Base-by-base conservation (phyloP, 768 basidiomycete species). In the Russula dissimulans region DNA sequence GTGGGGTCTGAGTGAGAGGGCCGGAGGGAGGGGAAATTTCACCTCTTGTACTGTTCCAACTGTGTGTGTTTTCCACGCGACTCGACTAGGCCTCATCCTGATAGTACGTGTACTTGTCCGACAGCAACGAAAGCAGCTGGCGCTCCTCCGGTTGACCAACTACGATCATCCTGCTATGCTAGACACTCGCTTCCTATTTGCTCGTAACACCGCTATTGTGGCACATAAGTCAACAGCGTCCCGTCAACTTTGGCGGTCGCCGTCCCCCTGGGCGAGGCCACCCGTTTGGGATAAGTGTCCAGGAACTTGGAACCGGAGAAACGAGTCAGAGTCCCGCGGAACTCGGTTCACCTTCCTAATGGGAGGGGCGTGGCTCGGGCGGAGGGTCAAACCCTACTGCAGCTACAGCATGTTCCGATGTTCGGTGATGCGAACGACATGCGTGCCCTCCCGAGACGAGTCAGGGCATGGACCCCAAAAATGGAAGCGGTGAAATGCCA, bases 71-170 rank as follows among this genome's bases (percentile, higher is more conserved):
- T 57, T 48, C 56, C 61, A 61, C 56, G 51, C 50, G 50, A 46
- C 34, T 36, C 22, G 34, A 36, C 46, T 39, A 54, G 51, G 51
- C 61, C 61, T 41, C 51, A 53, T 62, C 61, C 61, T 44, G 56
- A 62, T 62, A 62, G 61, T 62, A 62, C 61, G 61, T 62, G 61
- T 62, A 62, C 38, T 61, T 29, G 60, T 61, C n/a, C 49, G 11
- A 44, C 38, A 7, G 60, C 38, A 57, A 56, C 39, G 38, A 45
- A 32, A 32, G 39, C 15, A 47, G 34, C 22, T 26, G 46, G 61
- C 56, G 56, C 61, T 36, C 15, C n/a, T n/a, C 38, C 42, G 50
- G 56, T 11, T 52, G 51, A 12, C 49, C 18, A 38, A 48, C 45
- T 42, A 53, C 56, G 51, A 41, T 49, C 31, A 54, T 26, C 59